These are phyloP conservation scores for Aspergillus melleus DNA, from an alignment of 2,329 filamentous ascomycete genomes.

Conservation along the genomic window DNA sequence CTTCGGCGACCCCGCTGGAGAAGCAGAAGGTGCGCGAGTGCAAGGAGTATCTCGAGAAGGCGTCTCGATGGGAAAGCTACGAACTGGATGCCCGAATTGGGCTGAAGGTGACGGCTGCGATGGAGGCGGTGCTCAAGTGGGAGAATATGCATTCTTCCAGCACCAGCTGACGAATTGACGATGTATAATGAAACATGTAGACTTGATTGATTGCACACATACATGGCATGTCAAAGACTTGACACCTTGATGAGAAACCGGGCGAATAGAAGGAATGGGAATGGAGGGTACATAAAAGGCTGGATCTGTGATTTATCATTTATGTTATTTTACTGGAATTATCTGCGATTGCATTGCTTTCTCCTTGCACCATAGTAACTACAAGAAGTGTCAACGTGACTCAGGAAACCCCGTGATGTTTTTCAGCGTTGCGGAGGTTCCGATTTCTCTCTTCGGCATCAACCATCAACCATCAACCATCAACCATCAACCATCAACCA, in stretches of 20 bases:
- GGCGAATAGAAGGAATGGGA: neutral
- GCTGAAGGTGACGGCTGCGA: conserved; percentile 49
- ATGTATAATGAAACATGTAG: conserved; percentile 13
- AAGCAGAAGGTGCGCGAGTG: conserved; percentile 51
- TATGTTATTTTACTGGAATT: too few species aligned
- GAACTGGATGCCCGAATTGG: conserved; percentile 61
- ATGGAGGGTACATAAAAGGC: neutral
- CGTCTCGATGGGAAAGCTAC: conserved; percentile 61
- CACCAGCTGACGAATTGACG: conserved; percentile 11
- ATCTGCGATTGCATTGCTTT: too few species aligned
- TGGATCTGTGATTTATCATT: neutral
- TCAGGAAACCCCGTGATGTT: neutral
- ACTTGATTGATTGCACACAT: conserved; percentile 2
- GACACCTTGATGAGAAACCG: neutral
- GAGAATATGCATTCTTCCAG: conserved; percentile 29
- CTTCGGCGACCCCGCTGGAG: conserved; percentile 23
- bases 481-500: too few species aligned
- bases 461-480: too few species aligned
- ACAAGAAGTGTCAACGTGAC: neutral
- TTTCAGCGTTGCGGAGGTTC: neutral
- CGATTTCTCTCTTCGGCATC: neutral
- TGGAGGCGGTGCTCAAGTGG: conserved; percentile 47
- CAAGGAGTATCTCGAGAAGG: conserved; percentile 57
- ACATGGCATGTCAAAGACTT: neutral
- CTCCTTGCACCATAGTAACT: too few species aligned